These are phyloP conservation scores for Metschnikowia amazonensis DNA, from an alignment of 805 yeast genomes.

Conservation along the genomic window DNA sequence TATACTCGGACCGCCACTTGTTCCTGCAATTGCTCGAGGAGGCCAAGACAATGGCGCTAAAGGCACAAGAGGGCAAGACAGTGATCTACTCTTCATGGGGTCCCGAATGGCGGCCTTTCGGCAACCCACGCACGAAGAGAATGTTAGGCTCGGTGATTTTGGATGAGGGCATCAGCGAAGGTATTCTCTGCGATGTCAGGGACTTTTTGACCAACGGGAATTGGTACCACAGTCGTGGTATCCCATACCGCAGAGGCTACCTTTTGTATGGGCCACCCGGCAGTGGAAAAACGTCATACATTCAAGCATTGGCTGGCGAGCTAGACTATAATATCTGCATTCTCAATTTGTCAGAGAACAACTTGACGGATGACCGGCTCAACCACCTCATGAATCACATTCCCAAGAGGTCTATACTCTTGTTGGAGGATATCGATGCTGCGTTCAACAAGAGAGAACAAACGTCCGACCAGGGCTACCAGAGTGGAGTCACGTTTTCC, in stretches of 20 bases:
- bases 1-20: constrained; percentile 72
- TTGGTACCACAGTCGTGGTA: constrained; percentile 97
- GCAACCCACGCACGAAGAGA: constrained; percentile 88
- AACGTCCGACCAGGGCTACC: constrained; percentile 69
- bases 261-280: constrained; percentile 97
- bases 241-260: constrained; percentile 94
- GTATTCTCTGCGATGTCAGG: constrained; percentile 63
- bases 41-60: constrained; percentile 79
- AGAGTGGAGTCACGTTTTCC: constrained; percentile 90
- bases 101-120: constrained; percentile 98
- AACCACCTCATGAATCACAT: constrained; percentile 95
- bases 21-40: constrained; percentile 72
- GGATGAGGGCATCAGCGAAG: constrained; percentile 68
- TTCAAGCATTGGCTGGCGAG: constrained; percentile 95
- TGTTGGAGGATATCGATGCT: constrained; percentile 92
- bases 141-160: constrained; percentile 79
- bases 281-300: constrained; percentile 91
- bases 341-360: constrained; percentile 82
- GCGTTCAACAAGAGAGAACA: constrained; percentile 86
- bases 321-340: constrained; percentile 94
- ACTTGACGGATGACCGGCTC: constrained; percentile 88
- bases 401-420: constrained; percentile 80
- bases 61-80: constrained; percentile 85
- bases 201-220: constrained; percentile 77
- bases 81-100: constrained; percentile 95